Base-by-base conservation (phyloP, 305 asterid genomes). In the Coffea humblotiana region DNA sequence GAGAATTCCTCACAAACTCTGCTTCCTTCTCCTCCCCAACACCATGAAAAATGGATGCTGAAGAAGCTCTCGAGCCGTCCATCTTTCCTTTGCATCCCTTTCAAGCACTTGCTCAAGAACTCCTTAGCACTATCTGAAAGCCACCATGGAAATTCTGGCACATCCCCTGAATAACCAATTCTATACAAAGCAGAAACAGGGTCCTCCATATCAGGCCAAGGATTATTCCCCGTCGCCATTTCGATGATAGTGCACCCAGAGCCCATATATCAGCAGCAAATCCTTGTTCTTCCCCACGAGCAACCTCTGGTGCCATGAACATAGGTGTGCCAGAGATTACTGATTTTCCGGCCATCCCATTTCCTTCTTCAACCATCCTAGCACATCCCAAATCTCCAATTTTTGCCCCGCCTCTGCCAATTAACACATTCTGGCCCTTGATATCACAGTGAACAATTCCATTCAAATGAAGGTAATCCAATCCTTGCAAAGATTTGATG, bases 251-350 rank as follows among this genome's bases (percentile, higher is more conserved):
- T 88, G 29, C 98, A 95, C 21, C 98, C 78, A 95, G 16, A 9
- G 97, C 90, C 98, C 98, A 95, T 0, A 93, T 56, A 85, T 95
- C 98, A 14, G 95, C 96, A 13, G 93, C 51, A 45, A 88, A 92
- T 7, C 88, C 74, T 79, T 93, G 98, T 64, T 90, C 95, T 82
- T 91, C 95, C 3, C 97, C 93, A 3, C 97, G 89, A 4, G 98
- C 98, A 45, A 85, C 97, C 77, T 95, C 98, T 70, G 98, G 98
- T 10, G 98, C 90, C 98, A 94, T 94, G 83, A 87, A 94, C 40
- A 90, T 89, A 56, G 98, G 98, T 47, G 97, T 94, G 2, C 98
- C 97, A 35, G 90, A 85, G 76, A 94, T 82, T 4, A 14, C 79
- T 11, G 83, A 21, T 5, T 79, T 23, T 2, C 27, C 71, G 3